Conservation (phyloP, 75 land plant genomes). For the Selaginella tamariscina region DNA sequence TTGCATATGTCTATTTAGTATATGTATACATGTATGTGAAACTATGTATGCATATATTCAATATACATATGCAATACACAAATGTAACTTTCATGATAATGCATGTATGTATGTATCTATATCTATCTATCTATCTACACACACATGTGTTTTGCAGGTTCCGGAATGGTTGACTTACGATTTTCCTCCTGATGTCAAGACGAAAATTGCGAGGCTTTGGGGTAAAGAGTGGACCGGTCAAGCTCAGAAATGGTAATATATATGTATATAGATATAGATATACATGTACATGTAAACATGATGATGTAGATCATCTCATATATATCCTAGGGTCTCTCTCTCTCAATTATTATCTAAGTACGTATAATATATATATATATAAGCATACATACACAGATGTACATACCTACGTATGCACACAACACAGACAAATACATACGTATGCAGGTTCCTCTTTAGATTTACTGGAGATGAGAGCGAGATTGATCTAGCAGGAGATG, state of each 20-base stretch:
- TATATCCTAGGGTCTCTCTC: no score
- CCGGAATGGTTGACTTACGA: slow-evolving; percentile 78
- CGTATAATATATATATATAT: no score
- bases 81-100: not conserved
- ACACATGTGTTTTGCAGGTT: slow-evolving; percentile 31
- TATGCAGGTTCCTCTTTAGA: slow-evolving; percentile 65
- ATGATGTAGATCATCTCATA: no score
- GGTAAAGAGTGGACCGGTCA: slow-evolving; percentile 82
- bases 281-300: no score
- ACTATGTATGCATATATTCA: not conserved
- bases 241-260: slow-evolving; percentile 74
- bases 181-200: slow-evolving; percentile 76
- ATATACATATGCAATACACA: not conserved
- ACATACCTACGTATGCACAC: no score
- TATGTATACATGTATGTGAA: not conserved
- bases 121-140: not conserved
- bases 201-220: slow-evolving; percentile 59
- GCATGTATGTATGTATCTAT: not conserved
- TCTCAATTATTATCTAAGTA: no score
- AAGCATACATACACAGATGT: no score
- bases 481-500: slow-evolving; percentile 60
- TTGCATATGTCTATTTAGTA: not conserved
- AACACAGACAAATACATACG: not conserved
- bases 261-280: no score
- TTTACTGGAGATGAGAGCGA: slow-evolving; percentile 60